phyloP scores from a whole-genome alignment of 345 rosid genomes.

The sweet orange (Citrus sinensis) region DNA sequence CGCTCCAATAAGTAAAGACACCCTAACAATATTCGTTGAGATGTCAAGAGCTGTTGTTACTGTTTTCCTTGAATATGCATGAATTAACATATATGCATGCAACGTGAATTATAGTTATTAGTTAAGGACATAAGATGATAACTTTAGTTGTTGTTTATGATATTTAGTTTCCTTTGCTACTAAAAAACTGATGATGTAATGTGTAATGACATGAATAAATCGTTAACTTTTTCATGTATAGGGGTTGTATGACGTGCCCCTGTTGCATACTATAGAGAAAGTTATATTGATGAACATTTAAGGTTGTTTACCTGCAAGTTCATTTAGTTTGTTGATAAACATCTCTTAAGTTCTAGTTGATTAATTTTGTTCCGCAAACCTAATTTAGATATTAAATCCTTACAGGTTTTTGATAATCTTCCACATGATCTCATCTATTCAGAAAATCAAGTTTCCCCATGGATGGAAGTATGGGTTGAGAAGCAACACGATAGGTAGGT shows the following conservation, averaged over 20 bases:
- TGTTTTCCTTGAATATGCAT: neutral
- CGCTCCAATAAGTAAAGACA: too few species aligned
- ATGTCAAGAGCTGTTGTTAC: neutral
- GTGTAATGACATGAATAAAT: neutral
- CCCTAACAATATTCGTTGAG: neutral
- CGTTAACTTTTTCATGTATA: neutral
- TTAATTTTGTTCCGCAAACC: neutral
- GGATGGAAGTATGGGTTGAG: constrained; percentile 95
- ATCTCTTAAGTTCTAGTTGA: constrained; percentile 1
- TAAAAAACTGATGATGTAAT: neutral
- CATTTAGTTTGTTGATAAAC: neutral
- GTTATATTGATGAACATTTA: constrained; percentile 4
- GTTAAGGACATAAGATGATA: neutral
- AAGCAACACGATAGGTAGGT: constrained; percentile 62
- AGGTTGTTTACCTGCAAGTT: neutral
- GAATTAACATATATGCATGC: neutral
- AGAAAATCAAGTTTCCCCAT: constrained; percentile 73
- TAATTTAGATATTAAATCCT: constrained; percentile 11
- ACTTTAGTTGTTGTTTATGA: neutral
- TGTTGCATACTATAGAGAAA: neutral
- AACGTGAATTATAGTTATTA: neutral
- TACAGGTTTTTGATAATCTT: constrained; percentile 98
- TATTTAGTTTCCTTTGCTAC: neutral
- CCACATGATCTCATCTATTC: constrained; percentile 89
- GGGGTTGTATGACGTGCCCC: neutral